Base-by-base conservation (phyloP, 2,329 filamentous ascomycete species). In the Colletotrichum navitas region DNA sequence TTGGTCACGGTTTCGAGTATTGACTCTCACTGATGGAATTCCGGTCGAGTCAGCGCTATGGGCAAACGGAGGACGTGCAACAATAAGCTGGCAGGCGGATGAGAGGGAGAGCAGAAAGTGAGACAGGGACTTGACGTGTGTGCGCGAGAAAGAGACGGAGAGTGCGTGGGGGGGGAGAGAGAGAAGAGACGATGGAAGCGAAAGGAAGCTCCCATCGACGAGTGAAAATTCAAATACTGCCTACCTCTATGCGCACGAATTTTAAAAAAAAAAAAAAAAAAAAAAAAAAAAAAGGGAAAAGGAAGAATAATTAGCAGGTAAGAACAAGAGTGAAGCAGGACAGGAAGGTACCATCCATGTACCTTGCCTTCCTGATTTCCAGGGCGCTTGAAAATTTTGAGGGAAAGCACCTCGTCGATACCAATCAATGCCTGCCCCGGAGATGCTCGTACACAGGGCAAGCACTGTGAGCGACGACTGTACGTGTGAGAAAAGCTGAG, bases 21-120 rank as follows among this genome's bases (percentile, higher is more conserved):
- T 70, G 65, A 66, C 68, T 75, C 73, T 70, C 72, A 68, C 52
- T 75, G 73, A 75, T 66, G 62, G 55, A 66, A 66, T 69, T 69
- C 24, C 18, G 16, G 43, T 66, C 62, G 61, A 66, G 61, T 69
- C 61, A 69, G 62, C 26, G 43, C n/a, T 58, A 45, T 47, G 34
- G 21, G 63, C 54, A 34, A 58, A 26, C 54, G n/a, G n/a, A 56
- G 24, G 36, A 16, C 61, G 61, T 63, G 49, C 49, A 43, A 21
- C 34, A 39, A 63, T 5, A 24, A 18, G 18, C n/a, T 16, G 41
- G 54, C 61, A 51, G 16, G 26, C 26, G 21, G 47, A 47, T 41
- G 39, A 36, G n/a, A 71, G 34, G 51, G 21, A 55, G 45, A 54
- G 63, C 71, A 73, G 72, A 55, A 54, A 54, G 63, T 73, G 74